Base-by-base conservation (phyloP, 495 filamentous ascomycete genomes). In the Trichoderma asperelloides region DNA sequence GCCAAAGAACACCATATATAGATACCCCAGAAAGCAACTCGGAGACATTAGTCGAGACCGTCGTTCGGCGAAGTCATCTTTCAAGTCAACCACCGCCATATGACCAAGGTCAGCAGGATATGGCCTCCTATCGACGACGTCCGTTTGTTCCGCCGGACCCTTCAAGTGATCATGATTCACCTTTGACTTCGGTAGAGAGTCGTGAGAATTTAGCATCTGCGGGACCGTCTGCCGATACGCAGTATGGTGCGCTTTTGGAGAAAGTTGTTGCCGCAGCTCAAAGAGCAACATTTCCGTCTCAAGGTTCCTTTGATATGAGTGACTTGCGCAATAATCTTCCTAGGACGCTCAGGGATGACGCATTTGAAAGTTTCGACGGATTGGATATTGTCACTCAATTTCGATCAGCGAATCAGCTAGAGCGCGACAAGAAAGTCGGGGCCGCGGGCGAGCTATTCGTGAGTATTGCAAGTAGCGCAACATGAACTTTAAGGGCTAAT, bases 371-470 rank as follows among this genome's bases (percentile, higher is more conserved):
- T 37, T 37, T 3, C 9, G 5, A 37, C 9, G 33, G 33, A 2
- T 37, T 37, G 33, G 33, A 37, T 37, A 37, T 37, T 7, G 33
- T 3, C 47, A 65, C 66, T 57, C 57, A 68, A 16, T 60, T 73
- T 62, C 66, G 70, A n/a, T 69, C 70, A 2, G 67, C 37, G 23
- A 60, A 60, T 13, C 71, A 74, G 65, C 62, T 78, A 4, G 75
- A 75, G 47, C 70, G 77, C 23, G 74, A 79, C 67, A 74, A 65
- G 65, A 75, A 73, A 62, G 72, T 82, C 62, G 80, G 79, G 15
- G 79, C 80, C 0, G 79, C 78, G 2, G 80, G 80, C 13, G 80
- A 82, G 65, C 71, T 82, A n/a, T 81, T 76, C 64, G 80, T 80
- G 69, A 71, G 78, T 72, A 23, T 49, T 60, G 30, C 28, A 1